phyloP scores from a whole-genome alignment of 257 asterid genomes.

The Solanum chmielewskii region DNA sequence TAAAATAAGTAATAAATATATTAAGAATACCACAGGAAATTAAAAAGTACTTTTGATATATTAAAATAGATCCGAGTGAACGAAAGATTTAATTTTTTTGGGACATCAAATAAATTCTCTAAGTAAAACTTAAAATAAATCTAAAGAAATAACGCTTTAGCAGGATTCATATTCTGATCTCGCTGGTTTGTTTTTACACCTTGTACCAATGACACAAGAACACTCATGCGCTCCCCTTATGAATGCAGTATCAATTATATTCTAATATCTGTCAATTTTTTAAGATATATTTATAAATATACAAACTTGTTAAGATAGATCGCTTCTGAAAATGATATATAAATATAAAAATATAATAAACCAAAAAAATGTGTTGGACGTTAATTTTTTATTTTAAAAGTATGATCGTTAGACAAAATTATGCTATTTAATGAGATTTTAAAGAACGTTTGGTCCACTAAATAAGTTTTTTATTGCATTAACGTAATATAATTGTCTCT shows the following conservation, averaged over 20 bases:
- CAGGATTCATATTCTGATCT: neutral
- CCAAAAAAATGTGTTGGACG: neutral
- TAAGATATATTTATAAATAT: no score
- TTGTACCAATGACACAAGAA: neutral
- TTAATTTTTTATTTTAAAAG: neutral
- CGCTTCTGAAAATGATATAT: neutral
- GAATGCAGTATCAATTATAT: no score
- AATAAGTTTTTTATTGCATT: neutral
- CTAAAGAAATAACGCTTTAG: no score
- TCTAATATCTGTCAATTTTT: no score
- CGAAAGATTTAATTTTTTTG: fast-evolving
- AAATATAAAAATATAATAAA: no score
- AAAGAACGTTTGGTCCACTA: neutral
- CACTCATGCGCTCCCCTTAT: no score
- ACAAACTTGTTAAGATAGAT: neutral
- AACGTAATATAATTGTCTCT: neutral
- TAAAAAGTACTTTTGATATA: no score
- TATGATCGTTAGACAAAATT: neutral
- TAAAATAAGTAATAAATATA: no score
- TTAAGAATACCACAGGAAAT: neutral
- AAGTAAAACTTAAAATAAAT: neutral
- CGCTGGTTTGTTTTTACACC: no score
- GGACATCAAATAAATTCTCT: no score
- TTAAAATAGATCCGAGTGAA: fast-evolving
- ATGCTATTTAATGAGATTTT: neutral